Evolutionary conservation across 2,329 filamentous ascomycete genomes (phyloP), one percentile per base, ranked within the genome.

Genomic region (Hymenoscyphus fructigenus): DNA sequence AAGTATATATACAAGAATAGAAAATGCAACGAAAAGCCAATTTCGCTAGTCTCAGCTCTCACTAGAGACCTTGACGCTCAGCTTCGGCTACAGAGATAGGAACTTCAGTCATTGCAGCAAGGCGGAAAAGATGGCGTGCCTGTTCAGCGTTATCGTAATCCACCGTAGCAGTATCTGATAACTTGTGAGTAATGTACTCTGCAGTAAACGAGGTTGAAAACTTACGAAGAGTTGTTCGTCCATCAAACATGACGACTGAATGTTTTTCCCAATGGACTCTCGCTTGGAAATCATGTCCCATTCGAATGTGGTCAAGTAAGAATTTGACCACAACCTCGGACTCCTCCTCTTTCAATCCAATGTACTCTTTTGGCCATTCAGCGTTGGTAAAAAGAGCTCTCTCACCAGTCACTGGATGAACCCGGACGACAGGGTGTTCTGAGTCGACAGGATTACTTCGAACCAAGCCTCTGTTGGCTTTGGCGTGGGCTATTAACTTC

Each of bases 361-460:
- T 83, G 53, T 91, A 91, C 1, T 85, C 81, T 4, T 83, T 81
- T 0, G 88, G 90, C 81, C 91, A 88, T 5, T 86, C 81, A 5
- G 86, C 83, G 75, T 91, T 91, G 1, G 91, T 88, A 80, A 84
- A 92, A 0, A 92, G 80, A 0, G 87, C 81, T 74, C 89, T 91
- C 87, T 89, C 91, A 0, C 89, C 89, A 0, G 89, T 91, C 0
- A 86, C 88, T 0, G 89, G 89, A 72, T 91, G 89, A 0, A 89
- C 85, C 1, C 89, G 83, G 1, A 92, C 88, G 9, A 92, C 75
- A 0, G 89, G 88, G 73, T 91, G 89, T 7, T 82, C 78, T 5
- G 88, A 83, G 75, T 91, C 87, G 20, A 91, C 78, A 0, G 86
- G 85, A 60, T 87, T 74, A 4, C 85, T 78, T 10, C 87, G 85